A percentile compares a stretch with the other conserved stretches of the same genome.
Conservation (phyloP, 164 flowering plant species). For the Echeveria elegans region DNA sequence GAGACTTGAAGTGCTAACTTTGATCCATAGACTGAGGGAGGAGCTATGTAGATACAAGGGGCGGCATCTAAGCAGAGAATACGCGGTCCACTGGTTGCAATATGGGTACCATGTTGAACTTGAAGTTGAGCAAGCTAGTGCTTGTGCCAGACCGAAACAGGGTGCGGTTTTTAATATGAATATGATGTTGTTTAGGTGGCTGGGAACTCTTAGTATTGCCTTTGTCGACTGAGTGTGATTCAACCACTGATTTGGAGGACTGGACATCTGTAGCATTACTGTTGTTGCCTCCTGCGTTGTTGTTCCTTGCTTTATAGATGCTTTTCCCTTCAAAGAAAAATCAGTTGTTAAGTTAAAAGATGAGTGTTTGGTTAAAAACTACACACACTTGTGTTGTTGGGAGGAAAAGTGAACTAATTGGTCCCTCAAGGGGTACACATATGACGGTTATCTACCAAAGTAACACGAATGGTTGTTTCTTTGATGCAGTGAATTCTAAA, state of each 20-base stretch:
- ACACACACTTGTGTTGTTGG: no score
- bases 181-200: constrained; percentile 8
- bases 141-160: constrained; percentile 16
- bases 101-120: constrained; percentile 31
- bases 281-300: constrained; percentile 45
- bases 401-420: no score
- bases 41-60: neutral
- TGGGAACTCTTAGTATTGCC: neutral
- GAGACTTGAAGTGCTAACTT: neutral
- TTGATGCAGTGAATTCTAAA: no score
- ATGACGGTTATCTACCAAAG: no score
- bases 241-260: constrained; percentile 25
- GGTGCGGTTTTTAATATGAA: constrained; percentile 17
- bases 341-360: constrained; percentile 7
- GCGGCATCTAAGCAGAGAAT: constrained; percentile 24
- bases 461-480: no score
- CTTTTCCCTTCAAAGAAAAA: constrained; percentile 33
- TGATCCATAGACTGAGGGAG: neutral
- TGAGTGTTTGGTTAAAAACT: neutral
- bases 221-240: constrained; percentile 18
- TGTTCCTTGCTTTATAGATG: constrained; percentile 75
- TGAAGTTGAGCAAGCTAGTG: constrained; percentile 43
- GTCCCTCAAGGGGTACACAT: no score
- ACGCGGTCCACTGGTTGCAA: constrained; percentile 37
- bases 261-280: constrained; percentile 30